Base-by-base conservation (phyloP, 441 rosid genomes). In the Pelargonium australe region DNA sequence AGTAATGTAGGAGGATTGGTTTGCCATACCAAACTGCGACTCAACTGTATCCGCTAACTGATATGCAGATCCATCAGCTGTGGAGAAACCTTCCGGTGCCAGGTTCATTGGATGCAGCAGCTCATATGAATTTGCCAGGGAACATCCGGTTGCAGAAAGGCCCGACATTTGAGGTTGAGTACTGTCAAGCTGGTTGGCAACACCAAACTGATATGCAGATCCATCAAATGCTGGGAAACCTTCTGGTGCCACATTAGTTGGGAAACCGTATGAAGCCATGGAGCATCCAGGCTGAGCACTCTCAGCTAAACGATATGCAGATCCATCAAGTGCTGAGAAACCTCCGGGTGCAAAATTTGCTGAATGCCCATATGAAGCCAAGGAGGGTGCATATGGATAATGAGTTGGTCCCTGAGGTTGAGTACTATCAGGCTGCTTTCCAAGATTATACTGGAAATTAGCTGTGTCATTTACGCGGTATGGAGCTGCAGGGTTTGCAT, bases 391-490 rank as follows among this genome's bases (percentile, higher is more conserved):
- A 8, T 17, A 57, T 40, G 9, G 1, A 8, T 57, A 17, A 7
- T 17, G 13, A 57, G 63, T 14, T 53, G 14, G 60, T 53, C 8
- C 8, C 8, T 53, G 19, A 14, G 7, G 60, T 51, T 51, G 58
- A n/a, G 19, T 13, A 51, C 0, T 51, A 12, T 51, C 58, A n/a
- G 0, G 19, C 7, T 51, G 58, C 16, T 51, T 51, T 51, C 16
- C 58, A n/a, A 12, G 16, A 5, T 13, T 1, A 51, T 34, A 34
- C 43, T 40, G 43, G n/a, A 45, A 45, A 2, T 45, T 10, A 1
- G 11, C 43, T 68, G 70, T 4, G 17, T 71, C 63, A 72, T 62
- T 10, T 45, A 10, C 19, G 44, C 31, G 69, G 49, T 64, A 17
- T 19, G 55, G 1, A 25, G 51, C 3, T 6, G 60, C 19, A 5